Evolutionary conservation across 1,284 basidiomycete species (phyloP).

Genomic region (Ganoderma sp.): DNA sequence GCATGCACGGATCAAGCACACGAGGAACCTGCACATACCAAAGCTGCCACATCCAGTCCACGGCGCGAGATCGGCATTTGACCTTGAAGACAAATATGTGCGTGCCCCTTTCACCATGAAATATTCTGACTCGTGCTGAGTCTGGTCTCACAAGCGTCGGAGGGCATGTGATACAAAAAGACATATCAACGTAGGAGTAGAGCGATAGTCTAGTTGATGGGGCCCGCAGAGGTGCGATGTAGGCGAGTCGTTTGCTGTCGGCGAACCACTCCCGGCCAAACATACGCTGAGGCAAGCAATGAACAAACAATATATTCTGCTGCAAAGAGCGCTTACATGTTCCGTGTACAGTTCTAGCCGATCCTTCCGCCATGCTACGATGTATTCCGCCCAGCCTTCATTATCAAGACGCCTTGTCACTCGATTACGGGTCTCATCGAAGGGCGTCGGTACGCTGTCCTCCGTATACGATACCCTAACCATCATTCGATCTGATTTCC

Average conservation of each 20-base stretch:
- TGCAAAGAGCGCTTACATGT: constrained; percentile 56
- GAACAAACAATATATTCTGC: constrained; percentile 56
- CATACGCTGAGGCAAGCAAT: constrained; percentile 49
- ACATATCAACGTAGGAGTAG: constrained; percentile 82
- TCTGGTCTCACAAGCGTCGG: constrained; percentile 53
- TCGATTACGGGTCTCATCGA: constrained; percentile 73
- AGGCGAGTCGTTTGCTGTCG: constrained; percentile 72
- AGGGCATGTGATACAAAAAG: constrained; percentile 77
- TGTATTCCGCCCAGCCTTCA: constrained; percentile 76
- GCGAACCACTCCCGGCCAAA: constrained; percentile 66
- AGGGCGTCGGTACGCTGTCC: constrained; percentile 56
- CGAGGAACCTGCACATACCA: constrained; percentile 54
- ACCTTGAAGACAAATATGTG: constrained; percentile 82
- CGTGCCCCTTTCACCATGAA: constrained; percentile 62
- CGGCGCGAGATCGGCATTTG: constrained; percentile 71
- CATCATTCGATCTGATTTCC: constrained; percentile 77
- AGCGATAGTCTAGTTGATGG: constrained; percentile 70
- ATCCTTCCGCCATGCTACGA: constrained; percentile 80
- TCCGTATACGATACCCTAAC: constrained; percentile 73
- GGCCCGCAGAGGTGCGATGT: constrained; percentile 68
- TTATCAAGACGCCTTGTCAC: constrained; percentile 65
- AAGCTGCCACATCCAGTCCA: constrained; percentile 85
- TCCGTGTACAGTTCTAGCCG: constrained; percentile 81
- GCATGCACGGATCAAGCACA: not conserved
- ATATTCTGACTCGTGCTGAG: constrained; percentile 49